phyloP scores from a whole-genome alignment of 2,329 filamentous ascomycete genomes.

The Colletotrichum tofieldiae region DNA sequence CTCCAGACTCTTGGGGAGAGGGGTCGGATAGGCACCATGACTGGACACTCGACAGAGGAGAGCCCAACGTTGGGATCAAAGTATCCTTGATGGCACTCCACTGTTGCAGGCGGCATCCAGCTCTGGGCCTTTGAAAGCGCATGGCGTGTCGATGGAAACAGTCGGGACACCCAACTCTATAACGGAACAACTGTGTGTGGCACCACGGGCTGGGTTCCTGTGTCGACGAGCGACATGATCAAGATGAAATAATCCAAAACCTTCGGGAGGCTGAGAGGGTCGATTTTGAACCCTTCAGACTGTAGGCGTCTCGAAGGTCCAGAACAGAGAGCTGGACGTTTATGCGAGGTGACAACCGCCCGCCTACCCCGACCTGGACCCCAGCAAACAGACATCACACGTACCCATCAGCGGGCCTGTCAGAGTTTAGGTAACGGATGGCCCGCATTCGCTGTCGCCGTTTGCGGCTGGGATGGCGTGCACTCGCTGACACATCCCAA shows the following conservation, averaged over 20 bases:
- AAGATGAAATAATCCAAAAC: not conserved
- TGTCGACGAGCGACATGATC: not conserved
- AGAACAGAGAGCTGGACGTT: not conserved
- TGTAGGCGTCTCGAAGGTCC: too few species aligned
- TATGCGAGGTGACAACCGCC: conserved; percentile 3
- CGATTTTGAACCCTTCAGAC: too few species aligned
- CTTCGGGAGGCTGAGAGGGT: not conserved
- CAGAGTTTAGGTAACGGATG: conserved; percentile 1
- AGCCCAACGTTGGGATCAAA: too few species aligned
- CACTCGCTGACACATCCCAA: not conserved
- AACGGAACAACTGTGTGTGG: not conserved
- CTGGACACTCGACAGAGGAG: not conserved
- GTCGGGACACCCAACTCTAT: not conserved
- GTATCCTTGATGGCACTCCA: not conserved
- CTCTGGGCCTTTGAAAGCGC: not conserved
- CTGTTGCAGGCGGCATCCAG: not conserved
- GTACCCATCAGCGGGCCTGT: not conserved
- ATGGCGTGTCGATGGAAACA: not conserved
- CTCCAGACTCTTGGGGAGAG: too few species aligned
- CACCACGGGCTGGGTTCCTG: not conserved
- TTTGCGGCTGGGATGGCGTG: conserved; percentile 32
- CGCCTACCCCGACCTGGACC: not conserved
- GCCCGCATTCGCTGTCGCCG: conserved; percentile 6
- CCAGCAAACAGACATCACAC: conserved; percentile 13
- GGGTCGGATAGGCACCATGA: not conserved